phyloP scores from a whole-genome alignment of 352 stramenopile genomes.

The Phytophthora nicotianae region DNA sequence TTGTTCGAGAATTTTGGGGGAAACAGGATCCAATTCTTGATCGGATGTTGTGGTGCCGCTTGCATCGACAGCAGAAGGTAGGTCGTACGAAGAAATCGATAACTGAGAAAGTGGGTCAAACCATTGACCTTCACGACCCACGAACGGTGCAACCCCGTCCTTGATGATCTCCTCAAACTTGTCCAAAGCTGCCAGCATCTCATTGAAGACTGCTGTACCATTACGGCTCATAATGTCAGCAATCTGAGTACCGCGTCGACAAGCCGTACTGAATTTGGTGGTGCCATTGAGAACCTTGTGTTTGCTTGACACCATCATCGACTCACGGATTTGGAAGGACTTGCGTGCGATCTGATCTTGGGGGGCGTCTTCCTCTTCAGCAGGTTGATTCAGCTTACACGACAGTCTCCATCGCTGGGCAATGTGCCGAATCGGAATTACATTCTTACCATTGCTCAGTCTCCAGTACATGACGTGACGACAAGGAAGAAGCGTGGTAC shows the following conservation, averaged over 20 bases:
- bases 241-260: slow-evolving; percentile 2
- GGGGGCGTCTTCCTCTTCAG: neutral
- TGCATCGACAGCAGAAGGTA: neutral
- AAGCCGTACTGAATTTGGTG: slow-evolving; percentile 6
- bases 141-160: slow-evolving; percentile 4
- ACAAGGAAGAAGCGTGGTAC: neutral
- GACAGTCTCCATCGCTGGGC: too few species aligned
- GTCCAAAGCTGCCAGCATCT: slow-evolving; percentile 17
- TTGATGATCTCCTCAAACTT: slow-evolving; percentile 18
- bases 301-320: neutral
- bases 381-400: too few species aligned
- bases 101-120: too few species aligned
- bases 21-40: too few species aligned
- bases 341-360: neutral
- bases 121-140: neutral
- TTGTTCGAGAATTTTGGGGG: neutral
- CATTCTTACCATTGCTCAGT: neutral
- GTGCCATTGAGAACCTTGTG: slow-evolving; percentile 7
- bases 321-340: neutral
- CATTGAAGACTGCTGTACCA: slow-evolving; percentile 2
- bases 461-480: neutral
- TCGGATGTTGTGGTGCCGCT: neutral
- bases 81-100: neutral
- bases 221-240: slow-evolving; percentile 14
- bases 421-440: too few species aligned